These are phyloP conservation scores for Chlorella variabilis DNA, from an alignment of 163 green algal species.

Conservation along the genomic window DNA sequence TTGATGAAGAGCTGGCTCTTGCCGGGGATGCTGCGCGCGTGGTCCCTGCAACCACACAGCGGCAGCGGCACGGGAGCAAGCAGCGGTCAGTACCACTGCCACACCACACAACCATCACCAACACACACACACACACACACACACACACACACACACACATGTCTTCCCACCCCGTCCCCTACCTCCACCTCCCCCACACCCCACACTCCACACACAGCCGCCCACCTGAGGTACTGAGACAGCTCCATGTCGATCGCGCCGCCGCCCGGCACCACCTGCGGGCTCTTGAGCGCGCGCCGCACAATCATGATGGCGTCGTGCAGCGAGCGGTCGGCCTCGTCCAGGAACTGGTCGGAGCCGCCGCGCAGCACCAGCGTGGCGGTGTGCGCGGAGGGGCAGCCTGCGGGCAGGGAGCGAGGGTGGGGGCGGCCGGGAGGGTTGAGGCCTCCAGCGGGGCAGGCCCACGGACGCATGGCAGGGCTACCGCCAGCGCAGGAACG, in stretches of 20 bases:
- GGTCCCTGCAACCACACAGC: conserved; percentile 51
- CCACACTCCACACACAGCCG: background rate
- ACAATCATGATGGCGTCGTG: conserved; percentile 99
- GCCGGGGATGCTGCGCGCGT: conserved; percentile 78
- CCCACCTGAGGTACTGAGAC: conserved; percentile 28
- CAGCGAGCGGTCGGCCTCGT: conserved; percentile 95
- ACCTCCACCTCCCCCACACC: background rate
- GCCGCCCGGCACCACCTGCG: conserved; percentile 92
- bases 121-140: too few relatives aligned
- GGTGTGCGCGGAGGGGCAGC: conserved; percentile 86
- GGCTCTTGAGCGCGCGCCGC: conserved; percentile 92
- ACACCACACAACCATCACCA: background rate
- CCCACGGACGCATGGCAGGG: too few relatives aligned
- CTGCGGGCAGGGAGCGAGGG: background rate
- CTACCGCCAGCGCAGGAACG: too few relatives aligned
- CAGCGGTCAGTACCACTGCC: too few relatives aligned
- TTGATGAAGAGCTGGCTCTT: conserved; percentile 98
- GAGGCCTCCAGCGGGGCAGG: background rate
- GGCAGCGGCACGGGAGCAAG: too few relatives aligned
- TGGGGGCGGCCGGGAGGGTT: background rate
- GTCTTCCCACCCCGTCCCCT: background rate
- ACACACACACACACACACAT: background rate
- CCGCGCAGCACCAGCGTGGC: conserved; percentile 96
- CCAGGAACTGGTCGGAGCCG: conserved; percentile 95
- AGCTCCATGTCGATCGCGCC: conserved; percentile 93